Evolutionary conservation across 257 asterid genomes (phyloP), one percentile per base, ranked within the genome.

Genomic region (Misopates orontium): DNA sequence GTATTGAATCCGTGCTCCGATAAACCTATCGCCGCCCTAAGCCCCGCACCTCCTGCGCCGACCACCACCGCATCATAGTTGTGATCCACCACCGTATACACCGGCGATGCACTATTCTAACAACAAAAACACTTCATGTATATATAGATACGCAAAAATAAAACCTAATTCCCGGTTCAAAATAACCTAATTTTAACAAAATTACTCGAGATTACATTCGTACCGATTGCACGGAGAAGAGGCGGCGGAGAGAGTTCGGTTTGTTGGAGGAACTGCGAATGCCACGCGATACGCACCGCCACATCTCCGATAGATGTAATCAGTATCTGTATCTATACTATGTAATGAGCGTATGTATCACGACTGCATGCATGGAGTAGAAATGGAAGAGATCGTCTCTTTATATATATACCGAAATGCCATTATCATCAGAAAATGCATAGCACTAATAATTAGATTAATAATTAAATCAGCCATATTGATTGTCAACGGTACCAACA

Each of bases 21-120:
- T 60, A 94, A 80, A 58, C 99, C 99, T 55, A 94, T 94, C 5
- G 99, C 99, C 0, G 99, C 99, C 71, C 99, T 80, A 58, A 94
- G 90, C 52, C 99, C 99, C 5, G 99, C 99, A 14, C 99, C 99
- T 8, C 99, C 99, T 2, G 99, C 99, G 2, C 99, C 99, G 13
- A 94, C 98, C 64, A 94, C 99, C 52, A 94, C 95, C 1, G 99
- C 99, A 75, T 94, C 99, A 36, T 94, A 94, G 52, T 96, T 90
- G 85, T 94, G 99, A 77, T 94, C 99, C 73, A 94, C 99, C 44
- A 94, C 82, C 12, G 97, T 90, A 45, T 94, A 94, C 4, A 86
- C 74, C 13, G 93, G 78, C 16, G 87, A 86, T 70, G 83, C 87
- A 11, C 78, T 93, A 78, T 75, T 77, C 99, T 86, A 45, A 41